phyloP scores from a whole-genome alignment of 768 basidiomycete species.

The Cystofilobasidium macerans region DNA sequence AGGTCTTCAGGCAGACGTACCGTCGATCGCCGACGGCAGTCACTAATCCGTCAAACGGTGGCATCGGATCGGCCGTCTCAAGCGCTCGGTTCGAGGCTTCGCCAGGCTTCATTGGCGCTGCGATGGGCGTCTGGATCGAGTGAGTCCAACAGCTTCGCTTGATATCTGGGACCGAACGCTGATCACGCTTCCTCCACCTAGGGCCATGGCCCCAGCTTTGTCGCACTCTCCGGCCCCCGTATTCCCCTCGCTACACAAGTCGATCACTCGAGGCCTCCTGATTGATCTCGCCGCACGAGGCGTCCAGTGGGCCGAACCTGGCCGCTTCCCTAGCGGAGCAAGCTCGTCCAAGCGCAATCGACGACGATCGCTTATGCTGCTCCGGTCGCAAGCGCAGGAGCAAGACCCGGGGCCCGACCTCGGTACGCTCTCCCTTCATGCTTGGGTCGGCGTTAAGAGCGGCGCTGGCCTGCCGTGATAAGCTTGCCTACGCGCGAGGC shows the following conservation, averaged over 20 bases:
- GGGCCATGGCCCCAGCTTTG: slow-evolving; percentile 8
- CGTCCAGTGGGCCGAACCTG: not conserved
- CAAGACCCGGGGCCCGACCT: not conserved
- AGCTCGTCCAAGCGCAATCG: not conserved
- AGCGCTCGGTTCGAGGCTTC: not conserved
- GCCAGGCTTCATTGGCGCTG: slow-evolving; percentile 8
- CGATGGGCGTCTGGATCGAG: slow-evolving; percentile 10
- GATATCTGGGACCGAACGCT: not conserved
- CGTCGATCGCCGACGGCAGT: not conserved
- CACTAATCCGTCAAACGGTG: not conserved
- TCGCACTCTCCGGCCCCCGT: not conserved
- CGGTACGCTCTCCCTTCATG: not conserved
- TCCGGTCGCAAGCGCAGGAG: not conserved
- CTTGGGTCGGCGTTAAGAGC: not conserved
- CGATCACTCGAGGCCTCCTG: not conserved
- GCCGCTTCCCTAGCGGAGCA: not conserved
- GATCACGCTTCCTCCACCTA: not conserved
- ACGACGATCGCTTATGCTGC: slow-evolving; percentile 1
- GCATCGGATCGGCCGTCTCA: not conserved
- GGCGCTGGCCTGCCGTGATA: not conserved
- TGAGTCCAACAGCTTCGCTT: not conserved
- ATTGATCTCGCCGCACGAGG: not conserved
- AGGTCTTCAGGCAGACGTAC: slow-evolving; percentile 3
- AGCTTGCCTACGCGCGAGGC: not conserved
- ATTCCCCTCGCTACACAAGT: not conserved